Base-by-base conservation (phyloP, 2,329 filamentous ascomycete species). In the Thelonectria rubi region DNA sequence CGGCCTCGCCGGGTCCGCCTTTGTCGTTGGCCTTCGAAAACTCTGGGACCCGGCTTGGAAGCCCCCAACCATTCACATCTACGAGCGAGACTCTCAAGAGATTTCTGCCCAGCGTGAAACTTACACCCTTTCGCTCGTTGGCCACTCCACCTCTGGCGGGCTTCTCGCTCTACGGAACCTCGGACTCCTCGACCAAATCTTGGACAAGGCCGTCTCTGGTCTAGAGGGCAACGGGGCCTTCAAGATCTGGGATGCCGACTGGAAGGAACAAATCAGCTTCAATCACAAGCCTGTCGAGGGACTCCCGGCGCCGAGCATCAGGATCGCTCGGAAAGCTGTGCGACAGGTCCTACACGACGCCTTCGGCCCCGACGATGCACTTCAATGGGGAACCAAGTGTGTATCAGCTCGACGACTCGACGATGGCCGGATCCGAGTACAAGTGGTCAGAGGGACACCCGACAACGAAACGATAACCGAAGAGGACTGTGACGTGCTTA, bases 1-100 rank as follows among this genome's bases (percentile, higher is more conserved):
- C 18, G 81, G 81, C 26, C 73, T 82, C 20, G 76, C 79, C 10
- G 80, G 81, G 5, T 74, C 79, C 11, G 70, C 79, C 7, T 82
- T 83, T 56, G 76, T 74, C 24, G 68, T 76, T 50, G 74, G 78
- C 14, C 69, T 83, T 9, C 73, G 72, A 34, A 77, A 77, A 51
- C 72, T 76, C 3, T 82, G 79, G 77, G 61, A 73, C n/a, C 60
- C 71, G 2, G 53, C 57, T 0, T 50, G 70, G 34, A 61, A 67
- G 20, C 71, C 73, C 0, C 80, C 79, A 1, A 69, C 64, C 4
- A 69, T 82, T 46, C 67, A 72, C 47, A 72, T 82, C 50, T 80
- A 78, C 64, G 81, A 83, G 24, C 78, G 81, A 24, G 79, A 82
- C 53, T 62, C 71, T 11, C 59, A 69, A 39, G 73, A 78, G 17